These are phyloP conservation scores for Cercospora sesami DNA, from an alignment of 2,329 filamentous ascomycete species.

Conservation along the genomic window DNA sequence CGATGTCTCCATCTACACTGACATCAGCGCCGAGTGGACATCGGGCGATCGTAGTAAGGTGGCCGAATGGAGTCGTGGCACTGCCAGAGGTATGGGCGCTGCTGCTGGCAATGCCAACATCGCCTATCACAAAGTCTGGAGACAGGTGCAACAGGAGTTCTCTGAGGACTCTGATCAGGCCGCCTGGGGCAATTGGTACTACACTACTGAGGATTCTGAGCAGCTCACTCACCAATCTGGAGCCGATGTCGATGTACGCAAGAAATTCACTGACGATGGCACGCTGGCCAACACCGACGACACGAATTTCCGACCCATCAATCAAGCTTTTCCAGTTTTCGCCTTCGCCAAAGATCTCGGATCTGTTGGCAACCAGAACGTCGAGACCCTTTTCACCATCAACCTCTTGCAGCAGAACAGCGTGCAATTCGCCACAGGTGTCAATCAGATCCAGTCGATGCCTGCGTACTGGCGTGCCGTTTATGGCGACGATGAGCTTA, in stretches of 20 bases:
- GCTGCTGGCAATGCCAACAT: constrained; percentile 40
- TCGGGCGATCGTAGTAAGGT: constrained; percentile 60
- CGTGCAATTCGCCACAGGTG: constrained; percentile 51
- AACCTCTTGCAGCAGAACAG: constrained; percentile 52
- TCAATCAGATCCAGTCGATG: constrained; percentile 40
- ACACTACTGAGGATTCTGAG: constrained; percentile 45
- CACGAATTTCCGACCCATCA: constrained; percentile 53
- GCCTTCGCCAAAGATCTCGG: constrained; percentile 54
- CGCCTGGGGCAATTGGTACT: constrained; percentile 58
- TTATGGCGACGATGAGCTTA: constrained; percentile 45
- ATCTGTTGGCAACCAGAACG: constrained; percentile 41
- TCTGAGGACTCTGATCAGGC: constrained; percentile 51
- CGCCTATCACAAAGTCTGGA: constrained; percentile 61
- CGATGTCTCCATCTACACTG: constrained; percentile 69
- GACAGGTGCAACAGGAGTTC: constrained; percentile 51
- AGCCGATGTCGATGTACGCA: constrained; percentile 48
- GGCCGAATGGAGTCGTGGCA: constrained; percentile 63
- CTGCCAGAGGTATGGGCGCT: constrained; percentile 28
- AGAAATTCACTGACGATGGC: constrained; percentile 48
- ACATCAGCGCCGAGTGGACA: constrained; percentile 68
- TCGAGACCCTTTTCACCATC: constrained; percentile 51
- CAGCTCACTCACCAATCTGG: constrained; percentile 52
- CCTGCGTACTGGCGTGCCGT: constrained; percentile 54
- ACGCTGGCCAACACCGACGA: constrained; percentile 50
- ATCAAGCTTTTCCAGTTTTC: constrained; percentile 54